Evolutionary conservation across 208 protist species (phyloP).

Genomic region (Trypanosoma vivax): DNA sequence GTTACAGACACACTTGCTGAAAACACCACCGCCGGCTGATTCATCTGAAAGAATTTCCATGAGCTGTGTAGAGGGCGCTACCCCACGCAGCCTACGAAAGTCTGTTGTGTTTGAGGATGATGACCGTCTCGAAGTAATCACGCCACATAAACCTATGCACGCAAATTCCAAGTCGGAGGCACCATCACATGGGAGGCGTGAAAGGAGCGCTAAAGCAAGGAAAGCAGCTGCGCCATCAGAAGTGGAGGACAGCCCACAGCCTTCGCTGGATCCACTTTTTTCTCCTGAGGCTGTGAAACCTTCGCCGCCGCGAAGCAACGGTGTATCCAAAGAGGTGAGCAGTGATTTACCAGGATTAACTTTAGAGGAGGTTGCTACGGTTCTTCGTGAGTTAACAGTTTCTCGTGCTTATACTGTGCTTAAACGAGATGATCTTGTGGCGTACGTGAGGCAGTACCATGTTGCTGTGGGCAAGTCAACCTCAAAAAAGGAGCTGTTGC

Average conservation of each 20-base stretch:
- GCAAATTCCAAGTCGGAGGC: background rate
- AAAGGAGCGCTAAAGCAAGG: too few relatives aligned
- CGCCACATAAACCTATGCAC: conserved; percentile 1
- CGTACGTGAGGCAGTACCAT: conserved; percentile 39
- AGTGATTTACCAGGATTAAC: too few relatives aligned
- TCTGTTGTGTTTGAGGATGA: conserved; percentile 63
- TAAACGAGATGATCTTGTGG: conserved; percentile 34
- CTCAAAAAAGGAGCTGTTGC: conserved; percentile 53
- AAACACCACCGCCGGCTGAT: background rate
- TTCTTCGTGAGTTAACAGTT: conserved; percentile 14
- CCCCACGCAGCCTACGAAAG: conserved; percentile 46
- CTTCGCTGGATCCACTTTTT: conserved; percentile 1
- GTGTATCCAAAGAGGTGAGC: too few relatives aligned
- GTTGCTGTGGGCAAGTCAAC: conserved; percentile 29
- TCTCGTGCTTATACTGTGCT: conserved; percentile 3
- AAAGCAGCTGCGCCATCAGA: too few relatives aligned
- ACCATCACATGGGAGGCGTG: conserved; percentile 1
- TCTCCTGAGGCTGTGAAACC: conserved; percentile 20
- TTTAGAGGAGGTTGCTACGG: conserved; percentile 2
- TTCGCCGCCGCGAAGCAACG: too few relatives aligned
- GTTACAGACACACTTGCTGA: too few relatives aligned
- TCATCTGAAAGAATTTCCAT: background rate
- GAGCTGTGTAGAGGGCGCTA: background rate
- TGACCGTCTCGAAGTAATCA: conserved; percentile 32
- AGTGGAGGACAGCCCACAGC: conserved; percentile 1